These are phyloP conservation scores for Phytophthora pistaciae DNA, from an alignment of 352 stramenopile genomes.

Conservation along the genomic window DNA sequence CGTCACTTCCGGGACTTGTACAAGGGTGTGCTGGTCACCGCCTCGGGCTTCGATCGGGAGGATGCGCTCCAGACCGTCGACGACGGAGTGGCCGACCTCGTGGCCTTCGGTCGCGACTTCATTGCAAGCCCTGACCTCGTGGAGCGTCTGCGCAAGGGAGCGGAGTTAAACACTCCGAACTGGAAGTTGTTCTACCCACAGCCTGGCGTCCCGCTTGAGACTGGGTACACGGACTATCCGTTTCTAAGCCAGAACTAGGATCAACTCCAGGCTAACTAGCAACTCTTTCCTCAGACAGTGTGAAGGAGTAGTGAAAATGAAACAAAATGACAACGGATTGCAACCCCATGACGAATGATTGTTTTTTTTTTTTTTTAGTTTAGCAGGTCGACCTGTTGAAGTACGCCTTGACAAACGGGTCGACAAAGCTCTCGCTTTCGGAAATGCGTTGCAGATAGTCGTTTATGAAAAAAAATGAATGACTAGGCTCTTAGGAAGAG, in stretches of 20 bases:
- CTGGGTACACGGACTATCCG: slow-evolving; percentile 47
- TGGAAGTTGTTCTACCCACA: slow-evolving; percentile 38
- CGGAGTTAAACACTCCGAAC: slow-evolving; percentile 40
- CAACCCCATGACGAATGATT: too few species aligned
- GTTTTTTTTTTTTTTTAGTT: too few species aligned
- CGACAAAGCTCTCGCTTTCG: too few species aligned
- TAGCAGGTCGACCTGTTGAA: too few species aligned
- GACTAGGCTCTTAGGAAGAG: too few species aligned
- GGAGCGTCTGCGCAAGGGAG: slow-evolving; percentile 36
- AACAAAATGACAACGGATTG: too few species aligned
- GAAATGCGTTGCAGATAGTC: too few species aligned
- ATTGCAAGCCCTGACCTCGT: slow-evolving; percentile 66
- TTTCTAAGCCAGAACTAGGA: slow-evolving; percentile 20
- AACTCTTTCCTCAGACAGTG: too few species aligned
- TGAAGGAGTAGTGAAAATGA: too few species aligned
- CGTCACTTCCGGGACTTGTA: slow-evolving; percentile 52
- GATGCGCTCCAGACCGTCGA: slow-evolving; percentile 42
- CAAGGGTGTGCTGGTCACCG: slow-evolving; percentile 51
- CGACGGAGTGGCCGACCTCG: slow-evolving; percentile 42
- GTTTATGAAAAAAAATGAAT: too few species aligned
- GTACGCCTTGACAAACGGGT: too few species aligned
- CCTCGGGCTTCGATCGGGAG: slow-evolving; percentile 41
- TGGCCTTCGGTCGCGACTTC: slow-evolving; percentile 57
- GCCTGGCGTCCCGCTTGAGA: slow-evolving; percentile 20
- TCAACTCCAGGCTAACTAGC: too few species aligned